phyloP scores from a whole-genome alignment of 257 asterid genomes.

The Jaltomata sinuosa region DNA sequence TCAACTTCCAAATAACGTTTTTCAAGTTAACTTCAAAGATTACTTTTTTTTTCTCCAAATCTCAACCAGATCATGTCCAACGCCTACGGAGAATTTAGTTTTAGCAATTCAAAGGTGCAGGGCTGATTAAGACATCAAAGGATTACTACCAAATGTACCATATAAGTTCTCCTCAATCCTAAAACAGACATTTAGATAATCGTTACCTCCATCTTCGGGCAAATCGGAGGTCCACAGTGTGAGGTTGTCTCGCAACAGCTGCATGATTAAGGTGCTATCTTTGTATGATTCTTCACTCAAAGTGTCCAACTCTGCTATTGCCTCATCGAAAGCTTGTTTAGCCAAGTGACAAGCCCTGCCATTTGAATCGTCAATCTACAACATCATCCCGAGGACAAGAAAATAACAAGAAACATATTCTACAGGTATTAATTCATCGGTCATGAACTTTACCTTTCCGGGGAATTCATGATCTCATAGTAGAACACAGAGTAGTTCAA shows the following conservation, averaged over 20 bases:
- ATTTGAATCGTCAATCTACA: background rate
- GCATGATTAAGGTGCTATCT: constrained; percentile 91
- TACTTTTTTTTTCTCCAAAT: too few species aligned
- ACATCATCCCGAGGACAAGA: background rate
- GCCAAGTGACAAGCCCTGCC: constrained; percentile 92
- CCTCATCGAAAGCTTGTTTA: constrained; percentile 90
- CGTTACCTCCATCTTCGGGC: constrained; percentile 78
- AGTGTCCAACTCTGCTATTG: constrained; percentile 76
- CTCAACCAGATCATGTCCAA: too few species aligned
- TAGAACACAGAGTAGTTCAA: constrained; percentile 81
- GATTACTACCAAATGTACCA: background rate
- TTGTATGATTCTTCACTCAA: constrained; percentile 87
- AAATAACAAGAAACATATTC: background rate
- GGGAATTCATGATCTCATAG: constrained; percentile 80
- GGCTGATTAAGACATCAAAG: background rate
- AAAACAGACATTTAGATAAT: background rate
- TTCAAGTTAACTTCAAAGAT: too few species aligned
- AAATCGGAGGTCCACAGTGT: constrained; percentile 87
- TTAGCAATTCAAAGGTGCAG: background rate
- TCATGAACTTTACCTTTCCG: constrained; percentile 51
- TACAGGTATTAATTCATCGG: background rate
- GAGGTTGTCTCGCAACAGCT: constrained; percentile 82
- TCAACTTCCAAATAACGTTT: too few species aligned
- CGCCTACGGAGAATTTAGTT: background rate
- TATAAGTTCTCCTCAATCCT: background rate